These are phyloP conservation scores for Karstenula rhodostoma DNA, from an alignment of 2,329 filamentous ascomycete genomes.

Conservation along the genomic window DNA sequence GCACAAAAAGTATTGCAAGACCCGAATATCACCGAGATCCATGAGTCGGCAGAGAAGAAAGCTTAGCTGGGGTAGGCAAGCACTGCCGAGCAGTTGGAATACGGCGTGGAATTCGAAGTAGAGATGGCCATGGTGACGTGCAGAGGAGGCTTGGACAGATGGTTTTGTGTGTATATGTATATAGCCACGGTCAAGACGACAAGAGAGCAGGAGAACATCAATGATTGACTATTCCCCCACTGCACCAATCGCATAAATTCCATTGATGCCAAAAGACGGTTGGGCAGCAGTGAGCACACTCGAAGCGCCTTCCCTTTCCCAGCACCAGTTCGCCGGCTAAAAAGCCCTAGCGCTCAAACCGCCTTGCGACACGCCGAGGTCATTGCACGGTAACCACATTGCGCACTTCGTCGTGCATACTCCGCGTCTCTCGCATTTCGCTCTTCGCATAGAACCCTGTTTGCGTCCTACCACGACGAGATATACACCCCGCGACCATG, in stretches of 20 bases:
- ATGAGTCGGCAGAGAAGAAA: slow-evolving; percentile 38
- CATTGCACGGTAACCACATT: slow-evolving; percentile 17
- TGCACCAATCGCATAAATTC: neutral
- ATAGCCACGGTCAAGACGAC: neutral
- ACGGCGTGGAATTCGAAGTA: neutral
- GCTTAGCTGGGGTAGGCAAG: slow-evolving; percentile 14
- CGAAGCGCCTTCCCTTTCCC: slow-evolving; percentile 8
- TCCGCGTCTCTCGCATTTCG: neutral
- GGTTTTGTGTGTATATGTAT: neutral
- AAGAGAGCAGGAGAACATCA: neutral
- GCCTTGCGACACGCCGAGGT: neutral
- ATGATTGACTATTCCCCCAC: neutral
- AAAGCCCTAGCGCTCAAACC: slow-evolving; percentile 3
- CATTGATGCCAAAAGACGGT: neutral
- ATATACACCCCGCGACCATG: slow-evolving; percentile 25
- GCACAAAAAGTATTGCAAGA: slow-evolving; percentile 35
- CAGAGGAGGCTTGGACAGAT: neutral
- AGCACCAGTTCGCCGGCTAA: slow-evolving; percentile 17
- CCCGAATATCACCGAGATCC: slow-evolving; percentile 29
- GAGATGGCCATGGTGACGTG: neutral
- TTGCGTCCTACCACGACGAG: neutral
- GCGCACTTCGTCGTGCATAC: neutral
- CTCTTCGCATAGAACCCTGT: neutral
- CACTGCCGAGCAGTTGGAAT: neutral
- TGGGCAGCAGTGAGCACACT: neutral